These are phyloP conservation scores for Daldinia childiae DNA, from an alignment of 495 filamentous ascomycete genomes.

Conservation along the genomic window DNA sequence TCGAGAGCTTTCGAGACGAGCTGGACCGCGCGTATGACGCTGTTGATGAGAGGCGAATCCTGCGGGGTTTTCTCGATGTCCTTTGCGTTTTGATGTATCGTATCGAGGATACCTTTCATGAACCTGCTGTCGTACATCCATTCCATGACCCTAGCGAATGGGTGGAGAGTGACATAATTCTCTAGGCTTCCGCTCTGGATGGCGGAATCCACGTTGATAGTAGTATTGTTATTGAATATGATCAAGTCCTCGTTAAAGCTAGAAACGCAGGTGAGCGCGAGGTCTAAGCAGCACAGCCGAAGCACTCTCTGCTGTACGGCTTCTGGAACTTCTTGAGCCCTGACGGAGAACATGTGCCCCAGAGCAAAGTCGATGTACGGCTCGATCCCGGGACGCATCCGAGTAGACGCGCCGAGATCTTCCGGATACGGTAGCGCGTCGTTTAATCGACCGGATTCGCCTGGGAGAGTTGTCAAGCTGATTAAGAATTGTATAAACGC, in stretches of 20 bases:
- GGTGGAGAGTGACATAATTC: slow-evolving; percentile 84
- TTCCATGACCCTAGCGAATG: slow-evolving; percentile 92
- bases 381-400: slow-evolving; percentile 83
- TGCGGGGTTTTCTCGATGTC: slow-evolving; percentile 71
- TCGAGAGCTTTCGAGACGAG: slow-evolving; percentile 82
- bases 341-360: slow-evolving; percentile 73
- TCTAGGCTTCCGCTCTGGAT: slow-evolving; percentile 75
- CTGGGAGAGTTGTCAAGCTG: slow-evolving; percentile 69
- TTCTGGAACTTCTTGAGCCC: slow-evolving; percentile 67
- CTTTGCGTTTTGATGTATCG: slow-evolving; percentile 74
- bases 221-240: slow-evolving; percentile 77
- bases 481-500: slow-evolving; percentile 80
- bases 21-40: slow-evolving; percentile 77
- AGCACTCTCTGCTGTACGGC: slow-evolving; percentile 72
- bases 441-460: slow-evolving; percentile 66
- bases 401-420: slow-evolving; percentile 76
- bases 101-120: slow-evolving; percentile 76
- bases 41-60: slow-evolving; percentile 78
- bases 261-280: slow-evolving; percentile 75
- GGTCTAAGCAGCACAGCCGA: slow-evolving; percentile 79
- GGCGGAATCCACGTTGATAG: slow-evolving; percentile 73
- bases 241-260: slow-evolving; percentile 95
- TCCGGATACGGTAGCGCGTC: slow-evolving; percentile 89
- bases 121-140: slow-evolving; percentile 97
- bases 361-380: slow-evolving; percentile 90